Evolutionary conservation across 176 grass and related monocot species (phyloP), one percentile per base, ranked within the genome.

Genomic region (Ampelocalamus luodianensis): DNA sequence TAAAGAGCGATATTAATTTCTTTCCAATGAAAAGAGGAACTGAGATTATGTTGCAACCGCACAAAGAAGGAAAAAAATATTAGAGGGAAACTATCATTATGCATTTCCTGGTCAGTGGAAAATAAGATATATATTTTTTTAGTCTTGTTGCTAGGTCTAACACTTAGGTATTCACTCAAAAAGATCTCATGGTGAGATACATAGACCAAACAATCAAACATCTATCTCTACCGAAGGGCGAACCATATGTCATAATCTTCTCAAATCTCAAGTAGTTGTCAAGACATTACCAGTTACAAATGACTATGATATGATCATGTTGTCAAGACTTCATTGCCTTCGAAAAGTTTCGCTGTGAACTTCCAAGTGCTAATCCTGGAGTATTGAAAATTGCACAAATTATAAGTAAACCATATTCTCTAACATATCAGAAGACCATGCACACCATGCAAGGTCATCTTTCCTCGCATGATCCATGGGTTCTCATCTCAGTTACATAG

Each of bases 321-420:
- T 3, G 10, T 78, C 64, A 58, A 82, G 16, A 72, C 11, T 71
- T 85, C 53, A 43, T 61, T 76, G 18, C 53, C 78, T 22, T 89
- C 18, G 34, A 39, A 56, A 67, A 49, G 50, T 45, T 69, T 78
- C 4, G 22, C 13, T 42, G 34, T 85, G 13, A 65, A 86, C 46
- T 44, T 36, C 46, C 64, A 55, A 38, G 53, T 62, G 42, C 23
- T 86, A 71, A 34, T 55, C 26, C n/a, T 63, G 11, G 22, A 71
- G n/a, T 63, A 51, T 14, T 69, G 1, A 84, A n/a, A 72, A 53
- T 20, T 58, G 9, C 18, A 84, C 18, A 27, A 79, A 84, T 22
- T 67, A 46, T 74, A 48, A 58, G 16, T 54, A 36, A 53, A 76
- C 34, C 44, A 20, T 74, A 13, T 65, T 90, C 5, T 72, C 45